These are phyloP conservation scores for Daldinia eschscholtzii DNA, from an alignment of 2,329 filamentous ascomycete species.

Conservation along the genomic window DNA sequence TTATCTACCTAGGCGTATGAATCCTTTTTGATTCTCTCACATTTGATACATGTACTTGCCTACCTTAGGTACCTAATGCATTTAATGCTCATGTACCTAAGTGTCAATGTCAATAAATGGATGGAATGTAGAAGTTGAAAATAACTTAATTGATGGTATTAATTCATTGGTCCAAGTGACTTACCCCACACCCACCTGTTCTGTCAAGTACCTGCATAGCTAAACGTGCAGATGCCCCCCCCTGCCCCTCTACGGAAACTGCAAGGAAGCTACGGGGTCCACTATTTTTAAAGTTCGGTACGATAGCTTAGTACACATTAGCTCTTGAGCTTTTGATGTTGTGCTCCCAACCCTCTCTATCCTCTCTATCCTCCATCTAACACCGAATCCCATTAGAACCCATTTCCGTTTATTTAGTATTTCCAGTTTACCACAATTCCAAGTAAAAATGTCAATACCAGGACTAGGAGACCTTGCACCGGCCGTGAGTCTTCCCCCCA, in stretches of 20 bases:
- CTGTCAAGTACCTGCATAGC: constrained; percentile 37
- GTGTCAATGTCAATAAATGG: too few relatives aligned
- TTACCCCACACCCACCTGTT: constrained; percentile 30
- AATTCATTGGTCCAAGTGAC: constrained; percentile 20
- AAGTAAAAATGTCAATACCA: constrained; percentile 74
- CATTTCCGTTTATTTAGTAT: background rate
- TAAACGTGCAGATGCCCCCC: constrained; percentile 22
- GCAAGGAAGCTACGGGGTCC: constrained; percentile 22
- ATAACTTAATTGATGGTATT: too few relatives aligned
- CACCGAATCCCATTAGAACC: background rate
- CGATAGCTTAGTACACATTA: constrained; percentile 1
- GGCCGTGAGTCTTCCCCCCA: constrained; percentile 62
- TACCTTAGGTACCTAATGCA: too few relatives aligned
- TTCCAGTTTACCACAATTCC: background rate
- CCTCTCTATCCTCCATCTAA: constrained; percentile 1
- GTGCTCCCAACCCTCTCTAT: constrained; percentile 12
- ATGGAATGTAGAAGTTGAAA: too few relatives aligned
- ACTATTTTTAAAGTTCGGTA: constrained; percentile 21
- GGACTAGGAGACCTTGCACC: constrained; percentile 77
- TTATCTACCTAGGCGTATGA: too few relatives aligned
- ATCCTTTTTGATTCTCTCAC: too few relatives aligned
- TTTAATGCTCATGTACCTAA: too few relatives aligned
- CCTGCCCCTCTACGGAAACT: constrained; percentile 25
- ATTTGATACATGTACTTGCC: too few relatives aligned
- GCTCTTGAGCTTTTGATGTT: constrained; percentile 16